Conservation (phyloP, 2,329 filamentous ascomycete species). For the Calonectria montana region DNA sequence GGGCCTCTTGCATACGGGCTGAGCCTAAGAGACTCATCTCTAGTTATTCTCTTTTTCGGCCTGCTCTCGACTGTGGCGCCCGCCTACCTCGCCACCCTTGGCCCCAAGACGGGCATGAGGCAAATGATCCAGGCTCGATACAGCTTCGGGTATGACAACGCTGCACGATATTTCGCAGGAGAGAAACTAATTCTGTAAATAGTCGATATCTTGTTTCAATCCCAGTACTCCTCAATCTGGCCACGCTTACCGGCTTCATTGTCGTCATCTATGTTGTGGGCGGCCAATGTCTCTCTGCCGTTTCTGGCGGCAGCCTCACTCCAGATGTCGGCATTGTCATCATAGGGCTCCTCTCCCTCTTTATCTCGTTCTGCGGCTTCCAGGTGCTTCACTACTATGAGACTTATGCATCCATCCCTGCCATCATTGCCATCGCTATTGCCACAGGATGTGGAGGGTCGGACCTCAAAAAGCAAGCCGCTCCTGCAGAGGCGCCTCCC, state of each 20-base stretch:
- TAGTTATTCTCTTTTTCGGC: conserved; percentile 74
- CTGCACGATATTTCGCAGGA: background rate
- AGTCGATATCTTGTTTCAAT: conserved; percentile 68
- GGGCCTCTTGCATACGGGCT: conserved; percentile 67
- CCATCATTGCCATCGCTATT: conserved; percentile 65
- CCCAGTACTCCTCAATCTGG: conserved; percentile 71
- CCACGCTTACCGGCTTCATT: conserved; percentile 72
- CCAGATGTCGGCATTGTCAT: conserved; percentile 71
- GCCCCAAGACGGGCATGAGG: conserved; percentile 72
- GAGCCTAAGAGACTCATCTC: conserved; percentile 64
- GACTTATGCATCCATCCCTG: conserved; percentile 67
- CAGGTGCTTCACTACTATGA: conserved; percentile 68
- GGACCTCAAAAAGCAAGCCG: conserved; percentile 60
- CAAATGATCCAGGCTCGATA: conserved; percentile 75
- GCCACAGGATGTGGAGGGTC: conserved; percentile 65
- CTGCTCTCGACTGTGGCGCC: conserved; percentile 65
- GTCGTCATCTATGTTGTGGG: conserved; percentile 71
- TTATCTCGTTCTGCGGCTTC: conserved; percentile 73
- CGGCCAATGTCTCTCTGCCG: conserved; percentile 68
- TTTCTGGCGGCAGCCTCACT: conserved; percentile 60
- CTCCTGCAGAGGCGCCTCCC: conserved; percentile 52
- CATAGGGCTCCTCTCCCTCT: conserved; percentile 65
- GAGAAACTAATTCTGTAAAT: background rate
- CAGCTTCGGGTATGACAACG: conserved; percentile 63
- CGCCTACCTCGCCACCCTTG: conserved; percentile 68